phyloP scores from a whole-genome alignment of 345 rosid species.

The Pistacia vera region DNA sequence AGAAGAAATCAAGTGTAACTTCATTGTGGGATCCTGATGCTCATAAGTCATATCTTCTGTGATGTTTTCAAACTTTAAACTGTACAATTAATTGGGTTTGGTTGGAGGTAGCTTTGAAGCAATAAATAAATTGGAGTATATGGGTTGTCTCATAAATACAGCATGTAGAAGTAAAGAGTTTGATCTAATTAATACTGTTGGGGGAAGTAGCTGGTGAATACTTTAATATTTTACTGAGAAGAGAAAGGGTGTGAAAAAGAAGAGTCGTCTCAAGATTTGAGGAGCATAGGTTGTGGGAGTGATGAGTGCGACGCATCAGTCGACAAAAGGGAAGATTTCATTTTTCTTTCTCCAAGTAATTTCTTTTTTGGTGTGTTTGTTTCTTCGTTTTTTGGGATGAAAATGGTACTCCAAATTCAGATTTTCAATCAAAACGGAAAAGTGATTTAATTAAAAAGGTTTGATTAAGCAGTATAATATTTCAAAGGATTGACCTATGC shows the following conservation, averaged over 20 bases:
- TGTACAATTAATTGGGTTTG: conserved; percentile 19
- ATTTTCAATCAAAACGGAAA: not conserved
- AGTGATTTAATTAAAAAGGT: not conserved
- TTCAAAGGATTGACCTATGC: conserved; percentile 37
- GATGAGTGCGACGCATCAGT: conserved; percentile 68
- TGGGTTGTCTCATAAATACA: conserved; percentile 15
- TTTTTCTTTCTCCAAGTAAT: conserved; percentile 1
- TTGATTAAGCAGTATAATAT: not conserved
- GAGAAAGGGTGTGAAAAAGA: not conserved
- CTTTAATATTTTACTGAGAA: not conserved
- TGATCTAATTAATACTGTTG: conserved; percentile 22
- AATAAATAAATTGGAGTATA: conserved; percentile 2
- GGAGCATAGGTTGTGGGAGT: conserved; percentile 39
- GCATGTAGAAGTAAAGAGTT: conserved; percentile 25
- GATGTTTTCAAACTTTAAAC: conserved; percentile 5
- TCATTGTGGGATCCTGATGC: conserved; percentile 6
- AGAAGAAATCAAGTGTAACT: not conserved
- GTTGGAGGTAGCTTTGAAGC: conserved; percentile 26
- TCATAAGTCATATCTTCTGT: not conserved
- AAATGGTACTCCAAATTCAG: not conserved
- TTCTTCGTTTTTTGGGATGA: not conserved
- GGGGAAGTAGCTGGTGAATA: conserved; percentile 3
- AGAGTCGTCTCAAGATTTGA: conserved; percentile 17
- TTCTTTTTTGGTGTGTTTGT: not conserved
- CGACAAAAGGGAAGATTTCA: conserved; percentile 43